A percentile compares a stretch with the other conserved stretches of the same genome.
Evolutionary conservation across 1,284 basidiomycete species (phyloP).

Genomic region (Phaffia rhodozyma): DNA sequence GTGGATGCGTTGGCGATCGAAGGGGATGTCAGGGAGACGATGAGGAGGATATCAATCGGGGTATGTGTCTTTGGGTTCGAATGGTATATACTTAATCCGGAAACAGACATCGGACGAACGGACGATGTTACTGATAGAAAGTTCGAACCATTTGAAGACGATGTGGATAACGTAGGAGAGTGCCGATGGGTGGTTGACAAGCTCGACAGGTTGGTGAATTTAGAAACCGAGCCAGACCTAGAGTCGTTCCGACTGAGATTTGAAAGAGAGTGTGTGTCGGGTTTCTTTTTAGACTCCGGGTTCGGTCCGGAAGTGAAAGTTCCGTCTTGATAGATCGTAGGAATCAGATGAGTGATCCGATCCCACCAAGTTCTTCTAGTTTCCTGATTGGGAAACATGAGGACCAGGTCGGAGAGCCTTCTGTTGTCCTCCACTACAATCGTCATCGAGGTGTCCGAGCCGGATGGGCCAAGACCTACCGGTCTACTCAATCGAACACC

Average conservation of each 20-base stretch:
- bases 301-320: slow-evolving; percentile 19
- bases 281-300: slow-evolving; percentile 13
- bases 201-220: too few species aligned
- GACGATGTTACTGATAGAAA: slow-evolving; percentile 36
- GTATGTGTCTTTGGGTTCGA: slow-evolving; percentile 48
- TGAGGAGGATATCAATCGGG: slow-evolving; percentile 79
- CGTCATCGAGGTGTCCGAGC: slow-evolving; percentile 42
- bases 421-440: slow-evolving; percentile 89
- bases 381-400: slow-evolving; percentile 83
- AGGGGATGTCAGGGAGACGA: slow-evolving; percentile 70
- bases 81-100: background rate
- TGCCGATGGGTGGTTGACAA: too few species aligned
- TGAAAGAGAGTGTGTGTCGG: background rate
- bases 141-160: slow-evolving; percentile 19
- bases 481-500: slow-evolving; percentile 40
- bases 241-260: background rate
- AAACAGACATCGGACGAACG: background rate
- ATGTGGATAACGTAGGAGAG: too few species aligned
- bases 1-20: slow-evolving; percentile 60
- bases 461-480: too few species aligned
- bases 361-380: slow-evolving; percentile 76
- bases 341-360: slow-evolving; percentile 62
- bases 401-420: slow-evolving; percentile 54
- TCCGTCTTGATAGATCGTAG: slow-evolving; percentile 38
- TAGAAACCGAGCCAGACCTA: too few species aligned